phyloP scores from a whole-genome alignment of 2,329 filamentous ascomycete species.

The Stachybotrys echinatus region DNA sequence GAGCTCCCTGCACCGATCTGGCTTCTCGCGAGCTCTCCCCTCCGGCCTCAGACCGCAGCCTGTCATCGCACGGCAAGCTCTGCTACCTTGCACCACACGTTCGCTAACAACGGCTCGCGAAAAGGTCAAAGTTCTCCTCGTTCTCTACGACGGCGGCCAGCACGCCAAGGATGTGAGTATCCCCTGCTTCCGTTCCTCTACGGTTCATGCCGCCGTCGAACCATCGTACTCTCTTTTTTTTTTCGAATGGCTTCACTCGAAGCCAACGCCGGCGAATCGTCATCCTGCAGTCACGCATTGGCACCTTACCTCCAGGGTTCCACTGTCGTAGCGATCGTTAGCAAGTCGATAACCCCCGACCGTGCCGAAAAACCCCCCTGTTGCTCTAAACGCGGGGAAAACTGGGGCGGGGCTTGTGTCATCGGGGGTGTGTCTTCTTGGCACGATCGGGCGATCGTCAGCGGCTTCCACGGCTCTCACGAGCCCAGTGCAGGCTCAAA shows the following conservation, averaged over 20 bases:
- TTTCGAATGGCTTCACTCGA: not conserved
- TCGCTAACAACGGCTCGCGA: constrained; percentile 42
- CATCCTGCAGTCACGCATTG: not conserved
- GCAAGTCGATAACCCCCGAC: too few relatives aligned
- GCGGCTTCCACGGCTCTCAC: not conserved
- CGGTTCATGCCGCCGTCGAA: not conserved
- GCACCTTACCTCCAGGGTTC: too few relatives aligned
- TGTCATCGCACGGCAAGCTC: constrained; percentile 34
- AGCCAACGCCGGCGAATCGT: not conserved
- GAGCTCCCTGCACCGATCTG: constrained; percentile 11
- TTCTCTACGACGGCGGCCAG: constrained; percentile 87
- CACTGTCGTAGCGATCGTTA: too few relatives aligned
- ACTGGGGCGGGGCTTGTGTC: not conserved
- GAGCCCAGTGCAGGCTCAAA: too few relatives aligned
- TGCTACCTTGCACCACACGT: constrained; percentile 34
- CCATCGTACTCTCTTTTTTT: not conserved
- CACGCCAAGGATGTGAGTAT: constrained; percentile 75
- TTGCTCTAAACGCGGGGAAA: not conserved
- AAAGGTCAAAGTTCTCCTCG: constrained; percentile 91
- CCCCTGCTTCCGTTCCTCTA: not conserved
- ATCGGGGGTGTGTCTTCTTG: too few relatives aligned
- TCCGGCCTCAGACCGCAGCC: constrained; percentile 26
- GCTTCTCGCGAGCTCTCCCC: constrained; percentile 10
- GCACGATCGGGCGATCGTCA: not conserved
- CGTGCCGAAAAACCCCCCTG: too few relatives aligned